A percentile compares a stretch with the other conserved stretches of the same genome.
These are phyloP conservation scores for Chytriomyces sp. DNA, from an alignment of 192 early-diverging fungal genomes.

Conservation along the genomic window DNA sequence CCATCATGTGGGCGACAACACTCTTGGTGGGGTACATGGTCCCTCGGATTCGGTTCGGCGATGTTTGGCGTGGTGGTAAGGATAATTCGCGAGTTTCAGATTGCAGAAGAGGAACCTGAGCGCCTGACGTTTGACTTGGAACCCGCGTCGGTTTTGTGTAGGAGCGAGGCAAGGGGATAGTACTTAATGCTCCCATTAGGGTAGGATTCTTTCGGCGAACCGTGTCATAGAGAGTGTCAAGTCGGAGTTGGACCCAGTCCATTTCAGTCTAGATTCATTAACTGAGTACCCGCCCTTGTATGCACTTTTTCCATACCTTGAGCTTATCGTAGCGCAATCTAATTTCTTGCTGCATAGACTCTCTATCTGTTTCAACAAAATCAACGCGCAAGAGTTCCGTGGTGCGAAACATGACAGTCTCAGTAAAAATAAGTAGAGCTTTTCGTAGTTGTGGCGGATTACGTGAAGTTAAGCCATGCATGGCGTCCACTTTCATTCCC, in stretches of 20 bases:
- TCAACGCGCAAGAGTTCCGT: conserved; percentile 18
- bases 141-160: too few relatives aligned
- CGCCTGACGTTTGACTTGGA: too few relatives aligned
- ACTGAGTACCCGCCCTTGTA: too few relatives aligned
- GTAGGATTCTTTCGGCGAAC: conserved; percentile 26
- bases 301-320: conserved; percentile 23
- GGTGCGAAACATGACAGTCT: conserved; percentile 5
- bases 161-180: too few relatives aligned
- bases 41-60: too few relatives aligned
- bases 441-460: conserved; percentile 23
- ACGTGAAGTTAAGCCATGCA: not conserved
- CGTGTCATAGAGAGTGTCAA: conserved; percentile 20
- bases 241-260: conserved; percentile 16
- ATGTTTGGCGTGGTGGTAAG: too few relatives aligned
- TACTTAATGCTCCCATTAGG: conserved; percentile 9
- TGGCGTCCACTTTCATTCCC: not conserved
- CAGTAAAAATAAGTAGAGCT: conserved; percentile 17
- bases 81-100: too few relatives aligned
- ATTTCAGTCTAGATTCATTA: conserved; percentile 13
- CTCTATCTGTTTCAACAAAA: conserved; percentile 26
- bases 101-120: too few relatives aligned
- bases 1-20: too few relatives aligned
- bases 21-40: too few relatives aligned
- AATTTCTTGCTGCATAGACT: conserved; percentile 26
- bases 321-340: conserved; percentile 17